Evolutionary conservation across 768 basidiomycete genomes (phyloP), one percentile per base, ranked within the genome.

Genomic region (Panellus pusillus): DNA sequence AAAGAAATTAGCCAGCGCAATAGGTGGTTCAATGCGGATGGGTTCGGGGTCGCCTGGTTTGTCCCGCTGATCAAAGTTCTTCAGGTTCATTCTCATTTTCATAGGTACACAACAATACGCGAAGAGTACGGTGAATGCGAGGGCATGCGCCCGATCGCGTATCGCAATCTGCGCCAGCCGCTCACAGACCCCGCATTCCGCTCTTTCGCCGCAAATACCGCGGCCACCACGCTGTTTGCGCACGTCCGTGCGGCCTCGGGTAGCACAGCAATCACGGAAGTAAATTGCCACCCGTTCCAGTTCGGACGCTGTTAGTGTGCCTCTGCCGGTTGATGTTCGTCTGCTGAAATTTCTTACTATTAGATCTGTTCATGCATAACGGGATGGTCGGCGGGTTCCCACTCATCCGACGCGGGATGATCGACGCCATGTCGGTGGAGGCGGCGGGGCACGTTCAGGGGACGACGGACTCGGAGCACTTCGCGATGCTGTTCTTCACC

Each of bases 71-170:
- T 19, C 14, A 5, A 11, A 38, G 2, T 20, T 7, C 3, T 14
- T 35, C 3, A 14, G 9, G 3, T 9, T 35, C 8, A 2, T 35
- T 14, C 7, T 8, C 32, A 35, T 1, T 17, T 37, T n/a, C 47
- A 14, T 13, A 47, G 47, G 47, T 47, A 47, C 47, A 47, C 47
- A 8, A 39, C 18, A n/a, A 47, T 36, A n/a, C 47, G 47, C 9
- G 47, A 47, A 47, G 47, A 47, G 37, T 47, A 47, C 20, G 47
- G 47, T 36, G 47, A 47, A 37, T 47, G 47, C 27, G 47, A 38
- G 24, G 47, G 47, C 27, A 14, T 27, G 36, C 47, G 47, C 24
- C 47, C 47, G 2, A 47, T 47, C 36, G 14, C 37, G 14, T 47
- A 39, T 27, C 47, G 37, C 15, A 27, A 28, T 24, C 20, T 47